These are phyloP conservation scores for Gossypium longicalyx DNA, from an alignment of 345 rosid species.

Conservation along the genomic window DNA sequence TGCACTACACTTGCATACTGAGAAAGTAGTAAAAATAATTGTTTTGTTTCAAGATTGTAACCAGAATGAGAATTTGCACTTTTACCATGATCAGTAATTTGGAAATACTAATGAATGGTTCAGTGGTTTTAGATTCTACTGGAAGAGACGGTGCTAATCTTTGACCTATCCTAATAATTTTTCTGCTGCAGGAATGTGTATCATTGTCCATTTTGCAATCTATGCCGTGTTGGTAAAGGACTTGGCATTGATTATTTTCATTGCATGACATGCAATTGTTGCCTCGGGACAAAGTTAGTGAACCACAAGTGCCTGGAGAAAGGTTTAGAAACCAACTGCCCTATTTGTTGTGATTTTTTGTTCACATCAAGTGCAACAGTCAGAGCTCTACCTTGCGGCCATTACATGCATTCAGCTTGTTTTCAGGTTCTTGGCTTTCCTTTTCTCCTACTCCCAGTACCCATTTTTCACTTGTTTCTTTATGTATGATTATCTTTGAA, in stretches of 20 bases:
- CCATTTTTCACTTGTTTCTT: background rate
- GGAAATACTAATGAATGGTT: background rate
- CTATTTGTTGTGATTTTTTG: conserved; percentile 81
- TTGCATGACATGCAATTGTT: conserved; percentile 96
- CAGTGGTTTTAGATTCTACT: background rate
- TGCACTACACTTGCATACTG: background rate
- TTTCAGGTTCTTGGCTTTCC: conserved; percentile 60
- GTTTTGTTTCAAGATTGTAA: too few species aligned
- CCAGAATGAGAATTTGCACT: background rate
- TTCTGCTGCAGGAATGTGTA: conserved; percentile 54
- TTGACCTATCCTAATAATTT: background rate
- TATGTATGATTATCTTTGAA: background rate
- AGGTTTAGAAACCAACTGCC: conserved; percentile 81
- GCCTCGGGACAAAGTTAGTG: conserved; percentile 64
- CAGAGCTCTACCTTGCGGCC: conserved; percentile 91
- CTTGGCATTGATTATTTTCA: conserved; percentile 86
- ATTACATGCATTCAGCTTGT: conserved; percentile 88
- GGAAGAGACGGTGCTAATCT: background rate
- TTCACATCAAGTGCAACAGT: conserved; percentile 81
- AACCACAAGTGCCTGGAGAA: conserved; percentile 90
- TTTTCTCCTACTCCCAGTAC: background rate
- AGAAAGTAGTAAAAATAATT: background rate
- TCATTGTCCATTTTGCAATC: conserved; percentile 91
- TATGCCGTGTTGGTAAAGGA: conserved; percentile 88
- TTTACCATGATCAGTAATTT: background rate